These are phyloP conservation scores for Mortierella sp. DNA, from an alignment of 371 early-diverging fungal species.

Conservation along the genomic window DNA sequence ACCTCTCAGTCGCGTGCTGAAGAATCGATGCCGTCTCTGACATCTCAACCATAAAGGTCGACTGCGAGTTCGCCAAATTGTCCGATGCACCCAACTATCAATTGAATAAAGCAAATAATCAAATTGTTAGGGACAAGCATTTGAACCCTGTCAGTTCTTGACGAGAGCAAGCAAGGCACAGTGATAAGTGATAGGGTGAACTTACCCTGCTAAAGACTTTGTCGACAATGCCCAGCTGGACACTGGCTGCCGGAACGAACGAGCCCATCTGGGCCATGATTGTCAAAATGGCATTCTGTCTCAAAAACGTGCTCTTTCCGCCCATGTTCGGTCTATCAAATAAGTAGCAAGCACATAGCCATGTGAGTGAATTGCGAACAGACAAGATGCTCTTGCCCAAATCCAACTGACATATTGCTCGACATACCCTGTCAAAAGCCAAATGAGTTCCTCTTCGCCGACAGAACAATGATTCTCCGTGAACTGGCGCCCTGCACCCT, in stretches of 20 bases:
- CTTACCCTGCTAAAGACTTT: conserved; percentile 89
- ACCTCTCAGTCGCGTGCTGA: conserved; percentile 79
- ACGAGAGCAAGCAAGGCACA: background rate
- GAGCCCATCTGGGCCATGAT: conserved; percentile 95
- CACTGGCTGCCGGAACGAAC: conserved; percentile 92
- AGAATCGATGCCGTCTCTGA: conserved; percentile 93
- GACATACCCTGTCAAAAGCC: conserved; percentile 82
- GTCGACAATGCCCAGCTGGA: conserved; percentile 90
- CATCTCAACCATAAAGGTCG: conserved; percentile 99
- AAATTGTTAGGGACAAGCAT: too few relatives aligned
- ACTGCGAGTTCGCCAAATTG: conserved; percentile 81
- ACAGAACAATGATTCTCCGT: conserved; percentile 82
- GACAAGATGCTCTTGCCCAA: background rate
- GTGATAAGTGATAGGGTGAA: background rate
- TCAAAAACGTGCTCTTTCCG: conserved; percentile 94
- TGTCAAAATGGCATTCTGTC: conserved; percentile 75
- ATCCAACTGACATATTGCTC: background rate
- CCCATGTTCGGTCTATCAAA: conserved; percentile 90
- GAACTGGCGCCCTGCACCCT: conserved; percentile 72
- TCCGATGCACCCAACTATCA: conserved; percentile 79
- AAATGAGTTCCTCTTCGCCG: conserved; percentile 65
- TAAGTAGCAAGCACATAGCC: background rate
- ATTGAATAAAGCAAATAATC: background rate
- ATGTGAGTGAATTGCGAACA: background rate
- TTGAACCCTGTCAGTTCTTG: too few relatives aligned